phyloP scores from a whole-genome alignment of 257 asterid species.

The Fraxinus americana region DNA sequence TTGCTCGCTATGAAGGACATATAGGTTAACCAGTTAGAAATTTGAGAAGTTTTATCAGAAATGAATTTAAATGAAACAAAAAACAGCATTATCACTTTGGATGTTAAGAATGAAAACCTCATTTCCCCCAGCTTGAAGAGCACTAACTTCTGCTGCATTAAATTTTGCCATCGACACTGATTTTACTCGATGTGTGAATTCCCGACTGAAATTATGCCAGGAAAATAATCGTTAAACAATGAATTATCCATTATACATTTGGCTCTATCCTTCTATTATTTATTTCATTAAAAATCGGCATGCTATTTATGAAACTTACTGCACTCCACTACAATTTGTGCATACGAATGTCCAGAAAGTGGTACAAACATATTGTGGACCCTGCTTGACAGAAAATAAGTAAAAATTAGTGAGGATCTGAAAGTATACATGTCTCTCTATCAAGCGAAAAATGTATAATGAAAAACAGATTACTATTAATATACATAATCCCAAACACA shows the following conservation, averaged over 20 bases:
- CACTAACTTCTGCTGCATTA: conserved; percentile 64
- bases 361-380: conserved; percentile 94
- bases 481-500: neutral
- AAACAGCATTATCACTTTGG: neutral
- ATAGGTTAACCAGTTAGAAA: neutral
- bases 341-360: conserved; percentile 92
- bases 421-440: neutral
- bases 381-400: conserved; percentile 47
- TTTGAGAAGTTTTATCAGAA: neutral
- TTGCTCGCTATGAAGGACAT: conserved; percentile 56
- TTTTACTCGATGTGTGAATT: conserved; percentile 85
- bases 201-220: conserved; percentile 59
- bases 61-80: neutral
- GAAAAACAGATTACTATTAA: neutral
- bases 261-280: neutral
- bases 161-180: conserved; percentile 91
- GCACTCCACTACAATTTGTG: conserved; percentile 93
- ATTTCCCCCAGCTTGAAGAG: conserved; percentile 90
- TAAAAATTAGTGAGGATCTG: neutral
- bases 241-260: neutral
- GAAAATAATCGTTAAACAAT: conserved; percentile 6
- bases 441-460: neutral
- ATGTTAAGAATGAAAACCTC: conserved; percentile 47
- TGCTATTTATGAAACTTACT: conserved; percentile 56
- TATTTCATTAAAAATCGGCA: neutral